Base-by-base conservation (phyloP, 495 filamentous ascomycete genomes). In the Trypethelium eluteriae region DNA sequence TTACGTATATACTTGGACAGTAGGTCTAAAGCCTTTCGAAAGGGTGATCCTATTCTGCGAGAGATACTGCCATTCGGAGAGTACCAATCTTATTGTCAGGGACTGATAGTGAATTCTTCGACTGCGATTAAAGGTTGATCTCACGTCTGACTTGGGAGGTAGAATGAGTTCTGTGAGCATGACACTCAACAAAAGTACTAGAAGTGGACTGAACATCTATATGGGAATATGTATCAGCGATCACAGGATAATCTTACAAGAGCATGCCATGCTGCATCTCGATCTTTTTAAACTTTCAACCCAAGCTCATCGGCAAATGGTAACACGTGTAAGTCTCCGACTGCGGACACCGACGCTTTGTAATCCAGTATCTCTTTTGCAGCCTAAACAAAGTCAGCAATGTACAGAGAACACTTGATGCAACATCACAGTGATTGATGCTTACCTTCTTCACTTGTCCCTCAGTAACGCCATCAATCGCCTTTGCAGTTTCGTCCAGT, bases 231-330 rank as follows among this genome's bases (percentile, higher is more conserved):
- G 32, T 7, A 59, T 36, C 53, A n/a, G 53, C 14, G 36, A 32
- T 32, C 36, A 59, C 53, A 59, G 2, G n/a, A 9, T 59, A 59
- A 35, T 59, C 7, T 59, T 59, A 59, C 53, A 59, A 34, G 53
- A 18, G 53, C 53, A 59, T 7, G 32, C 32, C 3, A 32, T 14
- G 32, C 25, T 63, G 38, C 41, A 41, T 41, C 16, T 34, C 38
- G 41, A 41, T 6, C 4, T 76, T 76, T 83, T 83, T 93, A 98
- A 82, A 96, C 90, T 76, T 88, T 91, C 76, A 99, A 83, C 49
- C 93, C 94, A 73, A 99, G 81, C 71, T 98, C 93, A 80, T 93
- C 91, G 64, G 90, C 93, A 75, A 88, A 98, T 34, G 95, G 94
- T 70, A 99, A 83, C 72, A 89, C 81, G 79, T 88, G 85, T 66